Base-by-base conservation (phyloP, 768 basidiomycete genomes). In the Kwoniella botswanensis region DNA sequence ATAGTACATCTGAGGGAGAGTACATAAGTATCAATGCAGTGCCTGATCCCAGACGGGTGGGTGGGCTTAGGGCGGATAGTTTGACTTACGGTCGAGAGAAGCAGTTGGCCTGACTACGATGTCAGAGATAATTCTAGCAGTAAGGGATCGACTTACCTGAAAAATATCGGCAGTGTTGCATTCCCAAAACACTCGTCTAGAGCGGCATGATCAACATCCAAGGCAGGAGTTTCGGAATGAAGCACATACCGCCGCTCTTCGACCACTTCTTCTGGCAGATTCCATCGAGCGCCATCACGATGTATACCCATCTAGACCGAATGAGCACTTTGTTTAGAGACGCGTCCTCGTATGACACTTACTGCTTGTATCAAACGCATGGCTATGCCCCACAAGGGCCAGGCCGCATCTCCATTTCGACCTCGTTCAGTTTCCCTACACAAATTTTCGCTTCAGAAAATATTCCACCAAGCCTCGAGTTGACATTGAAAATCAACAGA, bases 331-430 rank as follows among this genome's bases (percentile, higher is more conserved):
- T 9, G 12, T 7, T 7, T 44, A 13, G 6, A 44, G 56, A 24
- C 56, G 56, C 9, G 9, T 24, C 12, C 22, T 63, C 43, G 5
- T 6, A n/a, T 52, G 3, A 13, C 18, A 70, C 68, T 43, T 57
- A 73, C 68, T 3, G 72, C 69, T 68, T 71, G 65, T 12, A 58
- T 56, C 12, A 76, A 65, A 0, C 70, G 22, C 71, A 71, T 68
- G 9, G 66, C 58, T 13, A 76, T 24, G 11, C 75, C 72, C 75
- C 75, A 76, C 18, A 76, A 43, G 3, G 75, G 75, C 75, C 75
- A 76, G 29, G 75, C 65, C 5, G 61, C 58, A 50, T 77, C 73
- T 2, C 76, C 76, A 43, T 74, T 58, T 15, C 73, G 46, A 5
- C 76, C 76, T 65, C 62, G 50, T 11, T 72, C 73, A 4, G 71